A percentile compares a stretch with the other conserved stretches of the same genome.
phyloP scores from a whole-genome alignment of 371 early-diverging fungal species.

The Capillidium rhysosporum region DNA sequence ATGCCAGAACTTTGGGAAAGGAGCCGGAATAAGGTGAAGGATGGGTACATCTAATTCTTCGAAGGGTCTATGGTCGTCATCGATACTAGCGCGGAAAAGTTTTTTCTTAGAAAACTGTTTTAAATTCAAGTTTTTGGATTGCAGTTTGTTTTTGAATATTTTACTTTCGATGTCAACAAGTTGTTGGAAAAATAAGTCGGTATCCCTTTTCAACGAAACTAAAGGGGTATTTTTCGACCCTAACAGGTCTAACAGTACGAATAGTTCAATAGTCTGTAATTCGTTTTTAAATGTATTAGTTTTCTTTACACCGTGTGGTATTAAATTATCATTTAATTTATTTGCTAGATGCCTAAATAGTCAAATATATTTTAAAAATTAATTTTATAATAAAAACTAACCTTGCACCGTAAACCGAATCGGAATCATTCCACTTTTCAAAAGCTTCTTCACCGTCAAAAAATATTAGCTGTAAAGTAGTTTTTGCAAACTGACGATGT shows the following conservation, averaged over 20 bases:
- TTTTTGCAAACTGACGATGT: slow-evolving; percentile 12
- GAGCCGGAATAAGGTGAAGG: slow-evolving; percentile 73
- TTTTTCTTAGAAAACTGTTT: slow-evolving; percentile 6
- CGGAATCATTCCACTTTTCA: slow-evolving; percentile 42
- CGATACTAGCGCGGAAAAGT: slow-evolving; percentile 23
- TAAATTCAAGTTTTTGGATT: slow-evolving; percentile 9
- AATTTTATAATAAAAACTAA: slow-evolving; percentile 14
- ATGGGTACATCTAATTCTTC: slow-evolving; percentile 56
- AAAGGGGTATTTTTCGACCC: slow-evolving; percentile 33
- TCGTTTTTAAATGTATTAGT: slow-evolving; percentile 15
- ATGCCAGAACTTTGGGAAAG: slow-evolving; percentile 90
- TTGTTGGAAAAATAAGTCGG: slow-evolving; percentile 31
- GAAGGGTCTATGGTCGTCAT: slow-evolving; percentile 91
- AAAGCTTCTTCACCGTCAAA: slow-evolving; percentile 97
- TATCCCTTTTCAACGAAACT: slow-evolving; percentile 32
- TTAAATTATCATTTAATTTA: slow-evolving; percentile 16
- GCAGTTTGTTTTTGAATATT: slow-evolving; percentile 16
- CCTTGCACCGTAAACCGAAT: slow-evolving; percentile 84
- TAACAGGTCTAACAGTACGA: slow-evolving; percentile 74
- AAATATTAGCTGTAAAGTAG: slow-evolving; percentile 73
- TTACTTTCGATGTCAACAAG: slow-evolving; percentile 23
- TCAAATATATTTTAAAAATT: not conserved
- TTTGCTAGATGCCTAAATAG: slow-evolving; percentile 22
- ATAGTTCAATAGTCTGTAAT: slow-evolving; percentile 53
- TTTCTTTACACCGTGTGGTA: slow-evolving; percentile 10